A percentile compares a stretch with the other conserved stretches of the same genome.
These are phyloP conservation scores for Tolypocladium endophyticum DNA, from an alignment of 2,329 filamentous ascomycete species.

Conservation along the genomic window DNA sequence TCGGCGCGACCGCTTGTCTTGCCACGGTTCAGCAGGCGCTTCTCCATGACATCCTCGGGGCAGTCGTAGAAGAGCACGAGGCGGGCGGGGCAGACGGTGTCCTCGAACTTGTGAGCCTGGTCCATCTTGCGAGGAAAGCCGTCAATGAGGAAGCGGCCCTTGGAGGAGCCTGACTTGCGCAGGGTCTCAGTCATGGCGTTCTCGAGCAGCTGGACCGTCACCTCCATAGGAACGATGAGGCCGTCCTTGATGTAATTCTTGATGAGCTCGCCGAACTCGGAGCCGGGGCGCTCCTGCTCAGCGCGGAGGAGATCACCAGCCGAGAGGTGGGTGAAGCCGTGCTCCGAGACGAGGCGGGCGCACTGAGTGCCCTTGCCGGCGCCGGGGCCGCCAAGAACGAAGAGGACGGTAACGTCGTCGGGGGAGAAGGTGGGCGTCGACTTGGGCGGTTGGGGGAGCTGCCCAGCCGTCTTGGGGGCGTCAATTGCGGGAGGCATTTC, in stretches of 20 bases:
- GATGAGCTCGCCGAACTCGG: slow-evolving; percentile 88
- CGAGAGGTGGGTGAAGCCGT: slow-evolving; percentile 85
- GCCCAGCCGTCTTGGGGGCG: slow-evolving; percentile 27
- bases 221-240: slow-evolving; percentile 96
- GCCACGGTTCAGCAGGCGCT: slow-evolving; percentile 73
- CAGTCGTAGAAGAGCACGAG: slow-evolving; percentile 94
- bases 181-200: slow-evolving; percentile 78
- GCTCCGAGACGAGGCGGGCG: slow-evolving; percentile 73
- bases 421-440: slow-evolving; percentile 60
- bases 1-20: slow-evolving; percentile 87
- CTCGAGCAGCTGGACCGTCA: slow-evolving; percentile 86
- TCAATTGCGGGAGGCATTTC: slow-evolving; percentile 28
- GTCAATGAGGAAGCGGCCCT: slow-evolving; percentile 64
- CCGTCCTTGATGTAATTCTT: slow-evolving; percentile 88
- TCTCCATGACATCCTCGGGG: slow-evolving; percentile 79
- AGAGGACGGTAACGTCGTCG: slow-evolving; percentile 77
- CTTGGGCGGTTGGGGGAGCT: slow-evolving; percentile 41
- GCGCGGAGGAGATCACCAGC: slow-evolving; percentile 89
- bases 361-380: slow-evolving; percentile 97
- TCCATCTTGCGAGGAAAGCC: slow-evolving; percentile 96
- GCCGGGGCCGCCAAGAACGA: slow-evolving; percentile 91
- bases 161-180: slow-evolving; percentile 31
- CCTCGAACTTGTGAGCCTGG: slow-evolving; percentile 89
- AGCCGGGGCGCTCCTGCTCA: slow-evolving; percentile 79
- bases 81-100: slow-evolving; percentile 70